Conservation (phyloP, 176 grass and related monocot species). For the Otatea glauca region DNA sequence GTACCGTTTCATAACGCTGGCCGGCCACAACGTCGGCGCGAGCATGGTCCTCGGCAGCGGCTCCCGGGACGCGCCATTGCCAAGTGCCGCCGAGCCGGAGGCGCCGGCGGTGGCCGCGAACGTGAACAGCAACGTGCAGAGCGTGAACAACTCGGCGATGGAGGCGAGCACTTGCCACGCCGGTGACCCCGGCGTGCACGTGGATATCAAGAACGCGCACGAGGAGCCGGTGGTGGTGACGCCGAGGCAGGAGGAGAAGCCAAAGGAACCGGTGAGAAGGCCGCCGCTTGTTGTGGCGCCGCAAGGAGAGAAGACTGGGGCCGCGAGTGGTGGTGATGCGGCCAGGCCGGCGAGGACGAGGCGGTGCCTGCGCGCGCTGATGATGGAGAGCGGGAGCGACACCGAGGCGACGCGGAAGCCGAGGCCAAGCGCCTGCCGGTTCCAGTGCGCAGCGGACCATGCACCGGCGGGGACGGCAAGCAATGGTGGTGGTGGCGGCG, state of each 20-base stretch:
- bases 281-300: not conserved
- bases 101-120: conserved; percentile 36
- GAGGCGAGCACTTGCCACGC: conserved; percentile 69
- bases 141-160: conserved; percentile 85
- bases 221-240: conserved; percentile 19
- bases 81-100: not conserved
- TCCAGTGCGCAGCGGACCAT: conserved; percentile 60
- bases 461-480: not conserved
- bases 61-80: not conserved
- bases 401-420: conserved; percentile 50
- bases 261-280: not conserved
- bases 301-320: conserved; percentile 10
- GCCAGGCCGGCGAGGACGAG: conserved; percentile 44
- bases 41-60: conserved; percentile 65
- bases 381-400: conserved; percentile 80
- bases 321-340: not conserved
- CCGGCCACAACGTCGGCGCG: conserved; percentile 78
- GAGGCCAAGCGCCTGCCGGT: conserved; percentile 59
- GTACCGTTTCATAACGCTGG: conserved; percentile 65
- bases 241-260: not conserved
- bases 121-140: conserved; percentile 91
- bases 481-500: not conserved
- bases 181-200: conserved; percentile 68
- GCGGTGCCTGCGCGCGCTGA: conserved; percentile 76
- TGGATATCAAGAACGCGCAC: conserved; percentile 54